Evolutionary conservation across 352 stramenopile species (phyloP).

Genomic region (Pythium aquatile): DNA sequence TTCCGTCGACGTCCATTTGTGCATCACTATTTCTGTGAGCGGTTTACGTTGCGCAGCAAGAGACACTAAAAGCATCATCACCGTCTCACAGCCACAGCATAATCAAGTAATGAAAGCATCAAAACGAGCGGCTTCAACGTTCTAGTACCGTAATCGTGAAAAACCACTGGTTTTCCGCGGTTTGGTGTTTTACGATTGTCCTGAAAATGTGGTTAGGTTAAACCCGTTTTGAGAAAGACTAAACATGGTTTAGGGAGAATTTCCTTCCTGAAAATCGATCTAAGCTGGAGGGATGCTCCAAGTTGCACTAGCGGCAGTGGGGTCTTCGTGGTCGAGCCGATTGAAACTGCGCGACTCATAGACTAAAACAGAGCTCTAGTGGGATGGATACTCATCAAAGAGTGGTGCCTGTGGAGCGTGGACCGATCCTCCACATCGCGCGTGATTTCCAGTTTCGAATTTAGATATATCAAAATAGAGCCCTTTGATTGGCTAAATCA

Average conservation of each 20-base stretch:
- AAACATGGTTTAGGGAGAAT: too few species aligned
- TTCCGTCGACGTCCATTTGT: background rate
- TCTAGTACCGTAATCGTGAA: background rate
- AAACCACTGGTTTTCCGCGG: background rate
- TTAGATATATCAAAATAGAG: background rate
- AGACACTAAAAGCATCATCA: constrained; percentile 1
- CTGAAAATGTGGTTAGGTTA: too few species aligned
- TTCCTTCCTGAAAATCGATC: too few species aligned
- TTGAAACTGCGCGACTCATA: background rate
- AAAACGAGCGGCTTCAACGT: background rate
- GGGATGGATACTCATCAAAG: background rate
- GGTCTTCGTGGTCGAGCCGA: too few species aligned
- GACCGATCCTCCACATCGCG: background rate
- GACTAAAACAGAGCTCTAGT: background rate
- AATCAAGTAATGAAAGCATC: constrained; percentile 1
- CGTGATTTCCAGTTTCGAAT: background rate
- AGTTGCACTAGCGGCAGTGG: too few species aligned
- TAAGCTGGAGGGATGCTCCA: too few species aligned
- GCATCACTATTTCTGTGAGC: background rate
- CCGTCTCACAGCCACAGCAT: background rate
- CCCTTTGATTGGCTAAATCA: background rate
- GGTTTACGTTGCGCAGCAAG: background rate
- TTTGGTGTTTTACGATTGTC: too few species aligned
- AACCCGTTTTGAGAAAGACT: too few species aligned
- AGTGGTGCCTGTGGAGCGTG: background rate